Evolutionary conservation across 495 filamentous ascomycete genomes (phyloP).

Genomic region (Penicilliopsis zonata): DNA sequence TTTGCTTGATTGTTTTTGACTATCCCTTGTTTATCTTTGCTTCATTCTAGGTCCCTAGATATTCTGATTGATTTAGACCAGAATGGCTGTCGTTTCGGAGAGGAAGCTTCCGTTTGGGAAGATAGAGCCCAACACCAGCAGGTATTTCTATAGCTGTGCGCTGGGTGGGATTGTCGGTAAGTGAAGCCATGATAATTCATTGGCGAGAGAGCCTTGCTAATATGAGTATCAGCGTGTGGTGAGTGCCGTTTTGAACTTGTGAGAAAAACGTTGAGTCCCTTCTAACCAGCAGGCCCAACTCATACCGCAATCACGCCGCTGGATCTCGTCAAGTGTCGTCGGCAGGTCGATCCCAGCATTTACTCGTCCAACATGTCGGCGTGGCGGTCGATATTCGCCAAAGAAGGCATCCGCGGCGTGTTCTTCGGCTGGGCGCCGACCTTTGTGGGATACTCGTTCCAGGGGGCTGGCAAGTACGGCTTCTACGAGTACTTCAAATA

Average conservation of each 20-base stretch:
- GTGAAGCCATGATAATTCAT: constrained; percentile 6
- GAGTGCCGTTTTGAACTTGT: constrained; percentile 6
- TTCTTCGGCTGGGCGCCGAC: constrained; percentile 66
- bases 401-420: constrained; percentile 56
- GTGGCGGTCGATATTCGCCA: constrained; percentile 51
- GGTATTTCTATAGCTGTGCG: constrained; percentile 54
- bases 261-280: not conserved
- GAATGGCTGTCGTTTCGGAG: constrained; percentile 23
- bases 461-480: constrained; percentile 69
- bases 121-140: constrained; percentile 56
- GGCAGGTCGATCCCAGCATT: constrained; percentile 60
- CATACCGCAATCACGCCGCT: constrained; percentile 50
- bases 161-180: constrained; percentile 54
- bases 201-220: no score
- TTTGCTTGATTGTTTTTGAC: no score
- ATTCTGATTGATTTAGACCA: no score
- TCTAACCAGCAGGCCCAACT: constrained; percentile 25
- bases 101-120: constrained; percentile 34
- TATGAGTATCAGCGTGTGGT: constrained; percentile 42
- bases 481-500: constrained; percentile 70
- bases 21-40: no score
- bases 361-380: constrained; percentile 56
- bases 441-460: constrained; percentile 56
- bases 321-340: constrained; percentile 58
- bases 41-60: no score